Evolutionary conservation across 1,139 yeast species (phyloP).

Genomic region (Saccharomyces pastorianus): DNA sequence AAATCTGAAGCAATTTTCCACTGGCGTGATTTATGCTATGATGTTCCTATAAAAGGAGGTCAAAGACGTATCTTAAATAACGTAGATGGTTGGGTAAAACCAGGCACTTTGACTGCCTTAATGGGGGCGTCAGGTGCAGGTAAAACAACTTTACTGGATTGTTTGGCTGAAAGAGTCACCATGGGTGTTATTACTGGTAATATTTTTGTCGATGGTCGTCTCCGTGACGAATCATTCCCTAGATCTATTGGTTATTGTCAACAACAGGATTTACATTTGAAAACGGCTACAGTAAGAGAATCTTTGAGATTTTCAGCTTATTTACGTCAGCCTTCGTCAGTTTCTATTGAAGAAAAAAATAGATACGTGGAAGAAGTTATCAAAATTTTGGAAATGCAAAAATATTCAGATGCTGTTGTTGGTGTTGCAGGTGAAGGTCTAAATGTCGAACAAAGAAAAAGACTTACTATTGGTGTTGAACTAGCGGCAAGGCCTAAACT

Average conservation of each 20-base stretch:
- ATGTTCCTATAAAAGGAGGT: slow-evolving; percentile 57
- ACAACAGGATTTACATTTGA: slow-evolving; percentile 71
- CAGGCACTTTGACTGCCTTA: slow-evolving; percentile 65
- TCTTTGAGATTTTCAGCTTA: slow-evolving; percentile 66
- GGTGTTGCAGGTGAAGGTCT: slow-evolving; percentile 77
- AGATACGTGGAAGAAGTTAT: slow-evolving; percentile 67
- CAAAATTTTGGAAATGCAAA: slow-evolving; percentile 59
- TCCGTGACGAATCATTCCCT: slow-evolving; percentile 66
- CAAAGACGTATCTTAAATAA: slow-evolving; percentile 56
- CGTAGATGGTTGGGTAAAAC: slow-evolving; percentile 81
- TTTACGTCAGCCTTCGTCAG: slow-evolving; percentile 56
- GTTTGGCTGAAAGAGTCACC: slow-evolving; percentile 69
- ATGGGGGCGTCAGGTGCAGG: slow-evolving; percentile 93
- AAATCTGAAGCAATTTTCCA: slow-evolving; percentile 50
- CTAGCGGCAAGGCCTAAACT: slow-evolving; percentile 81
- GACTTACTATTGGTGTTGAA: slow-evolving; percentile 80
- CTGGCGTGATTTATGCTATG: slow-evolving; percentile 73
- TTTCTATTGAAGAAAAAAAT: slow-evolving; percentile 51
- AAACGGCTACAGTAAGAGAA: slow-evolving; percentile 73
- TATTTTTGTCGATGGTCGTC: slow-evolving; percentile 64
- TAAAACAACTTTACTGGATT: slow-evolving; percentile 69
- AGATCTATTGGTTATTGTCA: slow-evolving; percentile 79
- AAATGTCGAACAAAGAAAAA: slow-evolving; percentile 80
- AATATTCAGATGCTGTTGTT: slow-evolving; percentile 72
- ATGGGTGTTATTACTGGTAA: slow-evolving; percentile 72